Percentiles rank a stretch among this genome's conserved stretches.
These are phyloP conservation scores for Ophiostoma quercus DNA, from an alignment of 2,329 filamentous ascomycete genomes.

Conservation along the genomic window DNA sequence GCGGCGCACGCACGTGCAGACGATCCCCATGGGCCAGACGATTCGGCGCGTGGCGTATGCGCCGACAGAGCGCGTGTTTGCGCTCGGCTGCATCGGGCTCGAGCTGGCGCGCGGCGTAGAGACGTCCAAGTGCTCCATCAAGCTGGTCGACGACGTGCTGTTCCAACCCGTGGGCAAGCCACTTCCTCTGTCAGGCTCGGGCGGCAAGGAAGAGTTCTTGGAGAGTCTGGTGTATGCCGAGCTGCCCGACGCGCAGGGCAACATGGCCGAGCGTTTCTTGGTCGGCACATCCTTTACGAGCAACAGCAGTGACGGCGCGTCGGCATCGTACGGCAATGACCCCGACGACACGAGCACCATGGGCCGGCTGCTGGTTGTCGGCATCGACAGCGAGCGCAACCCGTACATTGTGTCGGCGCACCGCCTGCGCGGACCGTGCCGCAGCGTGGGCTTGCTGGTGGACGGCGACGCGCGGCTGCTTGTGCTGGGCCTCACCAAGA, in stretches of 20 bases:
- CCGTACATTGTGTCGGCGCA: slow-evolving; percentile 67
- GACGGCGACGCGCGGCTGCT: slow-evolving; percentile 57
- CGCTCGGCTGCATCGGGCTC: slow-evolving; percentile 76
- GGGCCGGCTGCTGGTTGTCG: slow-evolving; percentile 41
- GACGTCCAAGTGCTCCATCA: slow-evolving; percentile 71
- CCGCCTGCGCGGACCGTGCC: slow-evolving; percentile 71
- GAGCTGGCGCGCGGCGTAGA: slow-evolving; percentile 68
- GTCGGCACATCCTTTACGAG: slow-evolving; percentile 77
- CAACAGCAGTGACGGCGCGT: slow-evolving; percentile 43
- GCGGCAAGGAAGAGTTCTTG: slow-evolving; percentile 59
- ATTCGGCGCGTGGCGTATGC: slow-evolving; percentile 86
- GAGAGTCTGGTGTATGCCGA: slow-evolving; percentile 78
- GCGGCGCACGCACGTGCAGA: slow-evolving; percentile 80
- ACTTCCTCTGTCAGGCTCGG: slow-evolving; percentile 52
- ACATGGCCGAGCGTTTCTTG: slow-evolving; percentile 71
- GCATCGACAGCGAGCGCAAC: slow-evolving; percentile 68
- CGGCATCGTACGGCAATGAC: slow-evolving; percentile 71
- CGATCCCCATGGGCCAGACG: slow-evolving; percentile 72
- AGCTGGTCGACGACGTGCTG: slow-evolving; percentile 82
- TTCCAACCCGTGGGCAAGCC: slow-evolving; percentile 72
- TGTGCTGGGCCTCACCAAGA: slow-evolving; percentile 85
- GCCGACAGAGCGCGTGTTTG: slow-evolving; percentile 71
- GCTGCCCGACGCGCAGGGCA: slow-evolving; percentile 54
- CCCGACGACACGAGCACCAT: slow-evolving; percentile 36
- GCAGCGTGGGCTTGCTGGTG: slow-evolving; percentile 67